These are phyloP conservation scores for Monosporascus sp. DNA, from an alignment of 2,329 filamentous ascomycete species.

Conservation along the genomic window DNA sequence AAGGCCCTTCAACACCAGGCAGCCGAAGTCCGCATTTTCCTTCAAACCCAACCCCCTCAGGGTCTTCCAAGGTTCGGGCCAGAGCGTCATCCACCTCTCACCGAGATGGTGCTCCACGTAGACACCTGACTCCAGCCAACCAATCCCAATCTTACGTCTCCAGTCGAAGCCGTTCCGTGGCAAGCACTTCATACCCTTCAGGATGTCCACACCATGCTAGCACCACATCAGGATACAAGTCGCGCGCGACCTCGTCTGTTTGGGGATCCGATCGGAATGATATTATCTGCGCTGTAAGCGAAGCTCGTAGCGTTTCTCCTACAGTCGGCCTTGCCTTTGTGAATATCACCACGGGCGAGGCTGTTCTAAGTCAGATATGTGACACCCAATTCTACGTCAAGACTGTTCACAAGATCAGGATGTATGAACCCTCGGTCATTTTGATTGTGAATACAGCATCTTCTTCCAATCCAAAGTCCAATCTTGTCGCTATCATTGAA, in stretches of 20 bases:
- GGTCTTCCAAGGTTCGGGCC: conserved; percentile 9
- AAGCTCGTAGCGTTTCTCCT: conserved; percentile 81
- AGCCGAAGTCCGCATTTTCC: conserved; percentile 7
- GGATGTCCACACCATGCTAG: conserved; percentile 22
- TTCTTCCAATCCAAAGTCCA: conserved; percentile 61
- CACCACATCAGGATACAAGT: conserved; percentile 40
- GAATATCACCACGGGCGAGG: conserved; percentile 80
- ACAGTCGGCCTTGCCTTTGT: conserved; percentile 82
- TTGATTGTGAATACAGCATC: conserved; percentile 69
- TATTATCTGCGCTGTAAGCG: conserved; percentile 82
- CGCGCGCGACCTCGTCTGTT: conserved; percentile 34
- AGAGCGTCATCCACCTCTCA: conserved; percentile 15
- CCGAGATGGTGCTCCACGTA: conserved; percentile 6
- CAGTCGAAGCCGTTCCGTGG: conserved; percentile 17
- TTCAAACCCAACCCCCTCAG: conserved; percentile 4
- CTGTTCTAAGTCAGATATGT: conserved; percentile 81
- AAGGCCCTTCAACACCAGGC: conserved; percentile 11
- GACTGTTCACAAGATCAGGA: conserved; percentile 78
- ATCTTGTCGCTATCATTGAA: conserved; percentile 67
- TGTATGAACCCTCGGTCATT: conserved; percentile 75
- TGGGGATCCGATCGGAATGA: conserved; percentile 54
- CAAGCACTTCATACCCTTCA: conserved; percentile 20
- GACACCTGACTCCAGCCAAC: conserved; percentile 17
- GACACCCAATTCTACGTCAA: conserved; percentile 89
- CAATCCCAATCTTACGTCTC: conserved; percentile 21